Percentiles rank a stretch among this genome's conserved stretches.
Conservation (phyloP, 331 rosid genomes). For the Cydonia oblonga region DNA sequence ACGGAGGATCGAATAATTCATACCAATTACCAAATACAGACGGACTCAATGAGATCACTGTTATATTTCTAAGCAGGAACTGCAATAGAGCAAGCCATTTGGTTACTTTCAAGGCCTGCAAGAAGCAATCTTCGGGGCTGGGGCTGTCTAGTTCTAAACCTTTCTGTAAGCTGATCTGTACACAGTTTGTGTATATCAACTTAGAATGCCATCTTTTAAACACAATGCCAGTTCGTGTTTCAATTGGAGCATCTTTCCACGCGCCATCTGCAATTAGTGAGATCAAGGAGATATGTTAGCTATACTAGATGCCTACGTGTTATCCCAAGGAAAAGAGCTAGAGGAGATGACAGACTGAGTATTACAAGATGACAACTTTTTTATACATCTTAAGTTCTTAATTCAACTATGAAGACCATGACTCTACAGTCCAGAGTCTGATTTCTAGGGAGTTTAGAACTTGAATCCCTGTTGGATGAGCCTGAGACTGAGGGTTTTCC, state of each 20-base stretch:
- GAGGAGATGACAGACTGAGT: background rate
- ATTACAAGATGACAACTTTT: background rate
- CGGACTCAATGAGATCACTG: background rate
- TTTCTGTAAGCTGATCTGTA: conserved; percentile 12
- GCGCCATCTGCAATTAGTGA: conserved; percentile 49
- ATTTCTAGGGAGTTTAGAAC: background rate
- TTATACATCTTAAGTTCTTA: background rate
- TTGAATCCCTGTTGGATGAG: background rate
- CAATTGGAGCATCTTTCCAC: conserved; percentile 66
- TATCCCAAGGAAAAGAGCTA: background rate
- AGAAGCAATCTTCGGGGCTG: background rate
- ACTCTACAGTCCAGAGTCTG: too few relatives aligned
- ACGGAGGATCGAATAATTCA: background rate
- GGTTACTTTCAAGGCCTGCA: background rate
- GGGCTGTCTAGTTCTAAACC: background rate
- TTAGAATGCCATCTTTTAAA: conserved; percentile 49
- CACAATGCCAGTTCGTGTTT: conserved; percentile 53
- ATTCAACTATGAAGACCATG: background rate
- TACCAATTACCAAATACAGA: background rate
- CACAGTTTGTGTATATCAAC: conserved; percentile 21
- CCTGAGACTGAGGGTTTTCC: too few relatives aligned
- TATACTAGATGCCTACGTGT: conserved; percentile 4
- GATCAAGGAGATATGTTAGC: background rate
- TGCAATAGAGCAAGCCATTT: background rate
- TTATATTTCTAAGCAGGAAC: background rate